Percentiles rank a stretch among this genome's conserved stretches.
Conservation (phyloP, 805 yeast genomes). For the Candida montana region DNA sequence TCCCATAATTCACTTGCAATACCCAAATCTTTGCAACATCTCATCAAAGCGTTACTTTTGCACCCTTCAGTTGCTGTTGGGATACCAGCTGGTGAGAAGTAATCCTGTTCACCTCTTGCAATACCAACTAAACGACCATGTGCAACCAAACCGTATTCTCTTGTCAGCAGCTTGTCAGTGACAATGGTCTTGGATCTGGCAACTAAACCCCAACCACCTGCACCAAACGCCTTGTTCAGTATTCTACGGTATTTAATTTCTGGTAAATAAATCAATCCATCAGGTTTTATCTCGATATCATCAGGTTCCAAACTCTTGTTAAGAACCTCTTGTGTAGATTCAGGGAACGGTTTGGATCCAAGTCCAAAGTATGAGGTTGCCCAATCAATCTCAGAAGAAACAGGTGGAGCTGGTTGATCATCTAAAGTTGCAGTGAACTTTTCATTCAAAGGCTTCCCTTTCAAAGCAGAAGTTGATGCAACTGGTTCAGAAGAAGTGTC, state of each 20-base stretch:
- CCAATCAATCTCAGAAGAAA: constrained; percentile 53
- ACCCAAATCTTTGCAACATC: constrained; percentile 96
- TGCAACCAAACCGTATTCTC: constrained; percentile 87
- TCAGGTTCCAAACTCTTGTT: constrained; percentile 54
- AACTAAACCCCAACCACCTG: constrained; percentile 98
- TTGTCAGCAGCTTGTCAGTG: constrained; percentile 67
- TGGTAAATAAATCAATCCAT: constrained; percentile 86
- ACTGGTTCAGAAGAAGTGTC: not conserved
- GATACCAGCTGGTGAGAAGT: constrained; percentile 77
- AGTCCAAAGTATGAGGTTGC: constrained; percentile 81
- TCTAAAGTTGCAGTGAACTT: constrained; percentile 18
- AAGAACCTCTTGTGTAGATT: constrained; percentile 53
- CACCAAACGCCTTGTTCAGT: constrained; percentile 88
- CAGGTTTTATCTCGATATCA: constrained; percentile 93
- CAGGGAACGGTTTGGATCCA: constrained; percentile 71
- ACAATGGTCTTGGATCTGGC: constrained; percentile 84
- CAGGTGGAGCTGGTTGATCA: constrained; percentile 17
- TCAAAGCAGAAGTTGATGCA: constrained; percentile 6
- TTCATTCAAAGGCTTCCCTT: constrained; percentile 16
- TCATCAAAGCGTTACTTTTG: constrained; percentile 92
- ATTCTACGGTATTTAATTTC: constrained; percentile 93
- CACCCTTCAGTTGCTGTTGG: constrained; percentile 98
- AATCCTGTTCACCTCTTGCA: constrained; percentile 95
- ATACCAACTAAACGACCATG: constrained; percentile 85
- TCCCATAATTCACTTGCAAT: constrained; percentile 98